Evolutionary conservation across 1,284 basidiomycete species (phyloP), one percentile per base, ranked within the genome.

Genomic region (Ganoderma sp.): DNA sequence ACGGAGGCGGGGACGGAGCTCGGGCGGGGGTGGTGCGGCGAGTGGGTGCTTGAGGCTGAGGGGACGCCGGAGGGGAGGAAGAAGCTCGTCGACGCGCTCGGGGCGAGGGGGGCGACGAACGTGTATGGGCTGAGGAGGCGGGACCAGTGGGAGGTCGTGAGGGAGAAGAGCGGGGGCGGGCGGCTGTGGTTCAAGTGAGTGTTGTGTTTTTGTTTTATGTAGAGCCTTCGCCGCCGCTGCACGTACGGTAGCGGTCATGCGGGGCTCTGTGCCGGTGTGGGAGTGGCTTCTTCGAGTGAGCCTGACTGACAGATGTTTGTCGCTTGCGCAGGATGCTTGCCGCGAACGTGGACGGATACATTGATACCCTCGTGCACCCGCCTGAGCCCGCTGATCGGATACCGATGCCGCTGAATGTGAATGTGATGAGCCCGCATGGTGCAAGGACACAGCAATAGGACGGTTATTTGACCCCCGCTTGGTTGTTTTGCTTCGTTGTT

Each of bases 21-120:
- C 43, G 90, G 89, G 14, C 83, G 85, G 28, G 90, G 90, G 0
- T 93, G 91, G 91, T 81, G 84, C 50, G 89, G 90, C 2, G 89
- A 91, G 71, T 93, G 91, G 91, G 81, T 91, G 34, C 80, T 93
- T 32, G 90, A 93, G 77, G 88, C 85, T 2, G 90, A 91, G 69
- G 91, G 91, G 1, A 93, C 91, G 22, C 81, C 79, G 28, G 91
- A 93, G 76, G 91, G 91, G 4, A 81, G 84, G 63, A 81, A 85
- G 73, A 77, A 80, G 5, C 77, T 93, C 54, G 57, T 89, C n/a
- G 83, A 88, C 68, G 88, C 87, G 69, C 72, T 77, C 34, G 50
- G 62, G 22, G 48, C 48, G 48, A 10, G 22, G 12, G 67, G 69
- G 4, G 64, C 58, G 15, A 63, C 67, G 37, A 67, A 73, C 59